A percentile compares a stretch with the other conserved stretches of the same genome.
Evolutionary conservation across 148 eudicot species (phyloP).

Genomic region (Pharnaceum exiguum): DNA sequence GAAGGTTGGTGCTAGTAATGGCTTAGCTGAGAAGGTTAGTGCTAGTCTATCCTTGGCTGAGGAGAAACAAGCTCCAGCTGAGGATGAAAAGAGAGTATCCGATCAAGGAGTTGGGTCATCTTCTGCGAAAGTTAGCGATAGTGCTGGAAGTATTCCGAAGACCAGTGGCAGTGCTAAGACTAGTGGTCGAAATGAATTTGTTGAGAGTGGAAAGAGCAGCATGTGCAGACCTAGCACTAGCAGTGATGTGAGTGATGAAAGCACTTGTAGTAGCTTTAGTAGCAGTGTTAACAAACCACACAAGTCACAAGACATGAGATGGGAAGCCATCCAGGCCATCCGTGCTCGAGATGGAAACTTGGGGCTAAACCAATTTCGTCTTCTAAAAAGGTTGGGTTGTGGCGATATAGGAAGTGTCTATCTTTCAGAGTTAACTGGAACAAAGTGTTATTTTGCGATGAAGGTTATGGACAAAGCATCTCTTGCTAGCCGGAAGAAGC

Average conservation of each 20-base stretch:
- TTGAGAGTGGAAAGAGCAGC: constrained; percentile 79
- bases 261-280: constrained; percentile 82
- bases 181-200: constrained; percentile 55
- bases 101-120: constrained; percentile 34
- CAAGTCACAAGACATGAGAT: constrained; percentile 72
- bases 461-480: constrained; percentile 90
- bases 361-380: constrained; percentile 77
- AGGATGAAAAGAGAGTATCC: constrained; percentile 39
- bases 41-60: constrained; percentile 38
- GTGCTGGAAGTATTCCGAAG: constrained; percentile 51
- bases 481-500: constrained; percentile 80
- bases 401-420: constrained; percentile 96
- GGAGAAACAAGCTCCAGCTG: constrained; percentile 22
- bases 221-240: constrained; percentile 73
- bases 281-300: constrained; percentile 81
- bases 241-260: constrained; percentile 79
- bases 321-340: constrained; percentile 94
- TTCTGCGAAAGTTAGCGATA: constrained; percentile 62
- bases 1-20: constrained; percentile 32
- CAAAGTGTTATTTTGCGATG: constrained; percentile 89
- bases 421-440: constrained; percentile 82
- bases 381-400: constrained; percentile 84
- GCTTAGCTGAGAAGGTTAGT: constrained; percentile 41
- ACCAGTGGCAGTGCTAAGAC: constrained; percentile 68
- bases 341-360: constrained; percentile 64